phyloP scores from a whole-genome alignment of 2,329 filamentous ascomycete genomes.

The Pseudofabraea citricarpa region DNA sequence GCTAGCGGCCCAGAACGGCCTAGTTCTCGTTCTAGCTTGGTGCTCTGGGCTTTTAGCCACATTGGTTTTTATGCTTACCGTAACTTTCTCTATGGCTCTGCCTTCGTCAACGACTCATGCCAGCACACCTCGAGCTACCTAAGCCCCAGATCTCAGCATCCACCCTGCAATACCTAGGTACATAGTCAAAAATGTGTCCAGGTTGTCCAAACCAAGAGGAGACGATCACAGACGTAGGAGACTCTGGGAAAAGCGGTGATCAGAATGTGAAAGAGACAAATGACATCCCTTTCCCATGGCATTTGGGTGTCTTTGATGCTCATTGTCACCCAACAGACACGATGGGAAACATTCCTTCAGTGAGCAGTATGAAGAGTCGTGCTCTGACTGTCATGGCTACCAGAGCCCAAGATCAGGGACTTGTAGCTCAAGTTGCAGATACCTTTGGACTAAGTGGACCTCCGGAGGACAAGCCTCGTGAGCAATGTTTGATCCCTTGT shows the following conservation, averaged over 20 bases:
- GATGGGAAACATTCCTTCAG: conserved; percentile 52
- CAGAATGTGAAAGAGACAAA: too few species aligned
- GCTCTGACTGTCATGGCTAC: conserved; percentile 74
- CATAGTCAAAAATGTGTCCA: not conserved
- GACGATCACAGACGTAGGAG: too few species aligned
- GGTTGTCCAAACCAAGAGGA: not conserved
- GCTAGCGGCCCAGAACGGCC: too few species aligned
- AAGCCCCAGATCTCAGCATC: not conserved
- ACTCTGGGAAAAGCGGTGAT: too few species aligned
- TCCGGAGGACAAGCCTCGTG: conserved; percentile 17
- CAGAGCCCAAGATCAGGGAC: conserved; percentile 66
- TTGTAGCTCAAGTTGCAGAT: conserved; percentile 59
- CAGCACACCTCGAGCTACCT: not conserved
- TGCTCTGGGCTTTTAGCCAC: too few species aligned
- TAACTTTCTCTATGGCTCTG: too few species aligned
- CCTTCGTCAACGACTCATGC: too few species aligned
- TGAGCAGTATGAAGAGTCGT: conserved; percentile 61
- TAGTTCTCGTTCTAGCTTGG: too few species aligned
- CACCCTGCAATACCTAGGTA: not conserved
- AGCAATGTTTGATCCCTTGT: conserved; percentile 55
- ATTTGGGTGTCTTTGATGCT: conserved; percentile 67
- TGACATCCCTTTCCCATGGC: conserved; percentile 55
- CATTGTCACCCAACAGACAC: conserved; percentile 84
- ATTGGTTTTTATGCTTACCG: too few species aligned
- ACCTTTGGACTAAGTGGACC: conserved; percentile 41